Conservation (phyloP, 1,284 basidiomycete species). For the Sphagnurus paluster region DNA sequence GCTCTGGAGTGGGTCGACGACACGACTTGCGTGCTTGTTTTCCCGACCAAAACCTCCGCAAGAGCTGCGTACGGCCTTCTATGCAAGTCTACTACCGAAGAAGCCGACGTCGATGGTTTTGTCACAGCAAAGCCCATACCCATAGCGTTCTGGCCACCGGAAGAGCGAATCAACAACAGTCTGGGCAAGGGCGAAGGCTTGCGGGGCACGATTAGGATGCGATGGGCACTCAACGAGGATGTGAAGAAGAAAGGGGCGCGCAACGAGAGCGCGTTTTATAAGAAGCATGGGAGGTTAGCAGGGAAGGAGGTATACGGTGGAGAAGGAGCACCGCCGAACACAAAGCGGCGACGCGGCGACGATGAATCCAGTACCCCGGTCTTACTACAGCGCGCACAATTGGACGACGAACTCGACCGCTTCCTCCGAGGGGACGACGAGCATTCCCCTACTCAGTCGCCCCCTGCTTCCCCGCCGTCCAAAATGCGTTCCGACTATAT, state of each 20-base stretch:
- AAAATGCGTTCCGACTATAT: slow-evolving; percentile 70
- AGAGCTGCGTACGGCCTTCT: slow-evolving; percentile 51
- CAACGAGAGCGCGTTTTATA: slow-evolving; percentile 72
- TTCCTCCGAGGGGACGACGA: slow-evolving; percentile 53
- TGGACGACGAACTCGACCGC: slow-evolving; percentile 65
- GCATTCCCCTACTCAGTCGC: slow-evolving; percentile 29
- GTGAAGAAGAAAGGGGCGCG: slow-evolving; percentile 74
- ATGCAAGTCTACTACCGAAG: slow-evolving; percentile 49
- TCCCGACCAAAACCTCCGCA: slow-evolving; percentile 53
- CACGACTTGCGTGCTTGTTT: slow-evolving; percentile 74
- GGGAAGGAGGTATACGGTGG: slow-evolving; percentile 54
- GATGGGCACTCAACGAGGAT: slow-evolving; percentile 68
- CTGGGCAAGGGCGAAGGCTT: slow-evolving; percentile 64
- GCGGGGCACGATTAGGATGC: slow-evolving; percentile 63
- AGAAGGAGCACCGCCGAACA: slow-evolving; percentile 29
- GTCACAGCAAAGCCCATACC: slow-evolving; percentile 68
- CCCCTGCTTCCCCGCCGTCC: slow-evolving; percentile 48
- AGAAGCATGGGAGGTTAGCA: slow-evolving; percentile 62
- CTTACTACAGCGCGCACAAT: slow-evolving; percentile 31
- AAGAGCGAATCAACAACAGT: slow-evolving; percentile 69
- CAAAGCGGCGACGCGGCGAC: slow-evolving; percentile 33
- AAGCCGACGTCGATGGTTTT: slow-evolving; percentile 55
- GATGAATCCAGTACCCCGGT: slow-evolving; percentile 17
- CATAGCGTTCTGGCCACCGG: slow-evolving; percentile 71
- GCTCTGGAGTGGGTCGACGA: slow-evolving; percentile 81